These are phyloP conservation scores for Wallacemonas sp. DNA, from an alignment of 208 protist genomes.

Conservation along the genomic window DNA sequence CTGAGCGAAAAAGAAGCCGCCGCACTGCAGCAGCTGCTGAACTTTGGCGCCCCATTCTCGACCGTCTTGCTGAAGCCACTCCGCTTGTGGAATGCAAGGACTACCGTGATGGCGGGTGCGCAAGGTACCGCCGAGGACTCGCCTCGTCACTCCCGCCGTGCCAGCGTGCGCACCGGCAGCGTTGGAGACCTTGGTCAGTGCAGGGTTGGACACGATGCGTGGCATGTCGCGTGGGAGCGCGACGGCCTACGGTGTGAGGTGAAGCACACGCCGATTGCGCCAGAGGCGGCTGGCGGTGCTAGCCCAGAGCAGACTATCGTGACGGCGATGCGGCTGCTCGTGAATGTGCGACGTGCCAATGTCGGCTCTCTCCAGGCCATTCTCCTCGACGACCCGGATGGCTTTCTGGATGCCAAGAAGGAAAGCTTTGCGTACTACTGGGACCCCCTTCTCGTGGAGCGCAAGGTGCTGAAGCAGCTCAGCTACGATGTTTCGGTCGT, in stretches of 20 bases:
- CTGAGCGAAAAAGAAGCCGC: constrained; percentile 19
- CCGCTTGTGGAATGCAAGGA: constrained; percentile 22
- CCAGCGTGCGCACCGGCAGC: background rate
- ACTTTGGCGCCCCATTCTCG: constrained; percentile 31
- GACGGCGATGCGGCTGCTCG: constrained; percentile 24
- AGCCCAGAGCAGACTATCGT: constrained; percentile 1
- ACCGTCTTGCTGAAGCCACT: constrained; percentile 26
- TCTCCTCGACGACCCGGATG: constrained; percentile 41
- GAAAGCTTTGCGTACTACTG: constrained; percentile 31
- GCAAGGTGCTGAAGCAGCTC: constrained; percentile 28
- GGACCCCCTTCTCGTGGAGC: constrained; percentile 19
- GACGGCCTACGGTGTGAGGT: constrained; percentile 25
- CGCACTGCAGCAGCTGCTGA: constrained; percentile 24
- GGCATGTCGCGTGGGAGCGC: constrained; percentile 14
- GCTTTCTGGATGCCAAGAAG: constrained; percentile 16
- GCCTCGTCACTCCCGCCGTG: constrained; percentile 3
- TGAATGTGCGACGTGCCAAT: constrained; percentile 46
- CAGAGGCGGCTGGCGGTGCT: too few species aligned
- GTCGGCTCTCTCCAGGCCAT: constrained; percentile 43
- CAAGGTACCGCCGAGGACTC: background rate
- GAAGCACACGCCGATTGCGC: constrained; percentile 12
- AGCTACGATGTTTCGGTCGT: constrained; percentile 38
- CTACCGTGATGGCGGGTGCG: too few species aligned
- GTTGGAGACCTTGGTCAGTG: background rate
- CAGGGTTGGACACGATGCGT: background rate